Evolutionary conservation across 768 basidiomycete genomes (phyloP), one percentile per base, ranked within the genome.

Genomic region (Tylopilus plumbeoviolaceoides): DNA sequence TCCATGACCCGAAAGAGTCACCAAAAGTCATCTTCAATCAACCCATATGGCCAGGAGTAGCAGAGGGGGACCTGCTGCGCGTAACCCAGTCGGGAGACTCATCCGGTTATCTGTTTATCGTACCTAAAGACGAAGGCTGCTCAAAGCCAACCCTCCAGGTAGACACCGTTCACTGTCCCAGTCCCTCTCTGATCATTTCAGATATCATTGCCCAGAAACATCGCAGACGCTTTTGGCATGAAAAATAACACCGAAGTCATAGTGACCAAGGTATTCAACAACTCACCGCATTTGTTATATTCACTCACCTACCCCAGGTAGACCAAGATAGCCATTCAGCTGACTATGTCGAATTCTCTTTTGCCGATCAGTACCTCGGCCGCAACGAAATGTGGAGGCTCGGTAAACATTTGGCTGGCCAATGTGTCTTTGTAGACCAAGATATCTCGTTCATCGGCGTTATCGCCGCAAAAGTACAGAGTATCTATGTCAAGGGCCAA

Each of bases 301-400:
- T 48, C 41, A 56, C 55, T 58, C 54, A 60, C 61, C 45, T 11
- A 42, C 6, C 42, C 25, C 48, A 91, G 89, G 87, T 90, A 39
- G 83, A 94, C 57, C 81, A 77, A 59, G 73, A 76, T 7, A 70
- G 72, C 35, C 78, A 81, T 54, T 78, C 73, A 23, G 90, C 89
- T 1, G 85, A 89, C 55, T 87, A 85, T 63, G 78, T 98, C 46
- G 95, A 98, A 63, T 79, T 98, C 51, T 84, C 84, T 43, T 98
- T 98, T 64, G 89, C 91, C 57, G 94, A 97, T 66, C 93, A 95
- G 64, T 98, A 98, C 66, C 77, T 98, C 15, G 95, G 95, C 15
- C 83, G 97, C 43, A 92, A 89, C 55, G 97, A 98, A 59, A 95
- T 97, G 93, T 98, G 95, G 92, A 77, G 93, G 44, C 76, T 98